These are phyloP conservation scores for Blastomyces emzantsi DNA, from an alignment of 2,329 filamentous ascomycete species.

Conservation along the genomic window DNA sequence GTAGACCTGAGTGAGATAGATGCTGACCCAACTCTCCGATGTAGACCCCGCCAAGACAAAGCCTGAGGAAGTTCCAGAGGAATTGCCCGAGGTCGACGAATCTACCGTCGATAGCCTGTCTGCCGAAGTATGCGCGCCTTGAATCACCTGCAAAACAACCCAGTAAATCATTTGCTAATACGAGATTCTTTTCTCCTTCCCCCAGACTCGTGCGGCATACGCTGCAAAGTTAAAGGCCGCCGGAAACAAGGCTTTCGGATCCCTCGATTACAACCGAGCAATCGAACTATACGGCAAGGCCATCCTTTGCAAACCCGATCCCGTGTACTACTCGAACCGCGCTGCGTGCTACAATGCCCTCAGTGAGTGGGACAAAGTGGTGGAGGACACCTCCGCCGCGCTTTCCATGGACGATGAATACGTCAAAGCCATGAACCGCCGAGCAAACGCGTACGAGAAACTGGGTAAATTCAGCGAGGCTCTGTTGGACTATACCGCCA, in stretches of 20 bases:
- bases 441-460: constrained; percentile 94
- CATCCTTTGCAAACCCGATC: constrained; percentile 92
- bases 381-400: constrained; percentile 93
- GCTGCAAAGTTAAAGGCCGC: constrained; percentile 88
- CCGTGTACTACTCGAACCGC: constrained; percentile 98
- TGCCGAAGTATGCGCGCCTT: constrained; percentile 35
- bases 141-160: not conserved
- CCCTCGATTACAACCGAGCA: constrained; percentile 86
- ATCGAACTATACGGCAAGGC: constrained; percentile 95
- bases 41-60: not conserved
- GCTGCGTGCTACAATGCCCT: constrained; percentile 95
- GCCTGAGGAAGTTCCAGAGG: constrained; percentile 48
- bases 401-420: constrained; percentile 92
- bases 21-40: not conserved
- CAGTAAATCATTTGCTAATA: constrained; percentile 1
- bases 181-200: constrained; percentile 1
- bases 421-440: constrained; percentile 93
- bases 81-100: constrained; percentile 57
- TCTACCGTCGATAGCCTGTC: constrained; percentile 40
- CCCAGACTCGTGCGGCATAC: constrained; percentile 70
- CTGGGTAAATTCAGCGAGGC: constrained; percentile 86
- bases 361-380: constrained; percentile 87
- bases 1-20: not conserved
- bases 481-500: constrained; percentile 93
- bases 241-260: constrained; percentile 92